Evolutionary conservation across 169 alveolate species (phyloP).

Genomic region (Besnoitia besnoiti): DNA sequence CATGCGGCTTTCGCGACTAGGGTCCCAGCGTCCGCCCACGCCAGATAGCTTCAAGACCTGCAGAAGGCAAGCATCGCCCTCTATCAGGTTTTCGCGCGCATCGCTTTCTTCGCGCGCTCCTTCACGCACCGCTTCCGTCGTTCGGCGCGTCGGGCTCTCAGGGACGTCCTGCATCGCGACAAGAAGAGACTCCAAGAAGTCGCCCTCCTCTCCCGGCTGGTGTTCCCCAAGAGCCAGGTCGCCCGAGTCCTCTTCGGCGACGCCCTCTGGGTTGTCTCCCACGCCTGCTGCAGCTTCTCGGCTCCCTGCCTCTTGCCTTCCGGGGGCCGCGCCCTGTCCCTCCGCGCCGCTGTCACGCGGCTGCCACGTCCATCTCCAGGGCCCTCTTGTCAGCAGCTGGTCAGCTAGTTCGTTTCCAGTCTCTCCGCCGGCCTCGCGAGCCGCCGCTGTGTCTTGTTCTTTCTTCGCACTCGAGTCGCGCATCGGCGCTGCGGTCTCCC

Average conservation of each 20-base stretch:
- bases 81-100: neutral
- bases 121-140: neutral
- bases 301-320: neutral
- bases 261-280: neutral
- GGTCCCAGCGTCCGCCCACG: no score
- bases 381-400: no score
- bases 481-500: no score
- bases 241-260: neutral
- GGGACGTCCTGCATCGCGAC: slow-evolving; percentile 14
- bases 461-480: no score
- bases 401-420: no score
- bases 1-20: no score
- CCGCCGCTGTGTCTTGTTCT: no score
- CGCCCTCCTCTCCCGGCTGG: neutral
- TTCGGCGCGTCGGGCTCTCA: neutral
- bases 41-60: no score
- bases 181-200: neutral
- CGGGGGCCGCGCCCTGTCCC: neutral
- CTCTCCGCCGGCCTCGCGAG: no score
- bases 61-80: no score
- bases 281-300: neutral
- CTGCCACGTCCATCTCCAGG: no score
- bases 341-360: neutral
- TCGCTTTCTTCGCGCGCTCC: neutral
- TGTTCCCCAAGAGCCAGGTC: neutral